A percentile compares a stretch with the other conserved stretches of the same genome.
These are phyloP conservation scores for Xylariaceae sp. DNA, from an alignment of 2,329 filamentous ascomycete species.

Conservation along the genomic window DNA sequence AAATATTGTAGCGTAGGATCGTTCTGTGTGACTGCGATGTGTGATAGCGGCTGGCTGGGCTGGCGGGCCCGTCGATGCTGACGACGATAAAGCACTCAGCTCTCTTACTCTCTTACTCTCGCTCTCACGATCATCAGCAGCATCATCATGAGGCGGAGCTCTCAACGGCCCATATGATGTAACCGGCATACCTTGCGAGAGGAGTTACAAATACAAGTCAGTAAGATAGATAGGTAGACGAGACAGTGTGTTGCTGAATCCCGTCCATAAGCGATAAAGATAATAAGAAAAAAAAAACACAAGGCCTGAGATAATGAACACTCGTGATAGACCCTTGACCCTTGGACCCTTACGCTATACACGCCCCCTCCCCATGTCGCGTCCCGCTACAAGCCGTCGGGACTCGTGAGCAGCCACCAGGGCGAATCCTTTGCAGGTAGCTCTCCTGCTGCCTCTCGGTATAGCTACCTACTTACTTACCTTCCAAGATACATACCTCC, in stretches of 20 bases:
- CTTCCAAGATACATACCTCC: no score
- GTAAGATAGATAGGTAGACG: no score
- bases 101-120: background rate
- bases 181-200: conserved; percentile 16
- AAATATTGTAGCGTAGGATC: conserved; percentile 6
- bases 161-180: background rate
- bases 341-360: no score
- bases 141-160: conserved; percentile 2
- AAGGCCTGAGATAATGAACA: background rate
- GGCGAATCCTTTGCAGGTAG: background rate
- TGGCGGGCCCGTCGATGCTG: background rate
- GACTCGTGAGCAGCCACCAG: conserved; percentile 13
- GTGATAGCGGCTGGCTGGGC: conserved; percentile 15
- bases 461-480: background rate
- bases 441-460: background rate
- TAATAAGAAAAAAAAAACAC: background rate
- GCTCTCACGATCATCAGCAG: background rate
- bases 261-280: background rate
- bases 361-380: background rate
- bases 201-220: no score
- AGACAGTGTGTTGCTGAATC: no score
- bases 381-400: conserved; percentile 1
- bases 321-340: no score
- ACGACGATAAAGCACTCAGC: background rate
- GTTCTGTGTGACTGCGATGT: conserved; percentile 9